Evolutionary conservation across 2,329 filamentous ascomycete species (phyloP).

Genomic region (Paracoccidioides lutzii): DNA sequence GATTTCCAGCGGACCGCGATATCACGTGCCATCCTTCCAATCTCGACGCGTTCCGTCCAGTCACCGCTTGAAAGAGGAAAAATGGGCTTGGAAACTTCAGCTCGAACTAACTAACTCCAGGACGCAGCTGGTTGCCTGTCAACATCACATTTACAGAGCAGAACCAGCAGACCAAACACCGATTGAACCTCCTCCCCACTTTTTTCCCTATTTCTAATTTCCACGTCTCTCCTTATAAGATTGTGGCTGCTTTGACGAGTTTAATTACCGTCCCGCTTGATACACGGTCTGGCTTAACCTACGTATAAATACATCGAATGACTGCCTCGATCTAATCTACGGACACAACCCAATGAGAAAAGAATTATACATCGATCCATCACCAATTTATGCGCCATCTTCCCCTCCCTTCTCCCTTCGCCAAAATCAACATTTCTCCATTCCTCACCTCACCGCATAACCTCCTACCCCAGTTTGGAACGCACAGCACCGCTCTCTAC

Average conservation of each 20-base stretch:
- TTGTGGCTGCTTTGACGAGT: too few relatives aligned
- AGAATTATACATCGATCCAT: too few relatives aligned
- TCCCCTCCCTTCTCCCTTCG: background rate
- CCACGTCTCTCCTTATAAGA: too few relatives aligned
- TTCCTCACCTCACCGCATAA: background rate
- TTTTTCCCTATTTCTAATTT: too few relatives aligned
- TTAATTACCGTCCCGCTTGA: too few relatives aligned
- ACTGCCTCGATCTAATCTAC: too few relatives aligned
- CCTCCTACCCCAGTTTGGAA: background rate
- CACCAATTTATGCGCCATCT: background rate
- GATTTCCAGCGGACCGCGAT: background rate
- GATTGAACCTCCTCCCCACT: too few relatives aligned
- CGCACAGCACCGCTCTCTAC: background rate
- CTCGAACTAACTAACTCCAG: background rate
- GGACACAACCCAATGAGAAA: too few relatives aligned
- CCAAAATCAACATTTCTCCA: background rate
- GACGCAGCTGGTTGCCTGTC: background rate
- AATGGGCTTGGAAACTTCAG: too few relatives aligned
- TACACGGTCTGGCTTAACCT: too few relatives aligned
- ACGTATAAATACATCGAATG: too few relatives aligned
- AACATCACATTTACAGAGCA: too few relatives aligned
- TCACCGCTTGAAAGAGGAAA: background rate
- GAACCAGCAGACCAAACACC: background rate
- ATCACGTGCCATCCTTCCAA: background rate
- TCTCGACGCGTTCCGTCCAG: background rate